Evolutionary conservation across 306 rosid species (phyloP).

Genomic region (Medicago lupulina): DNA sequence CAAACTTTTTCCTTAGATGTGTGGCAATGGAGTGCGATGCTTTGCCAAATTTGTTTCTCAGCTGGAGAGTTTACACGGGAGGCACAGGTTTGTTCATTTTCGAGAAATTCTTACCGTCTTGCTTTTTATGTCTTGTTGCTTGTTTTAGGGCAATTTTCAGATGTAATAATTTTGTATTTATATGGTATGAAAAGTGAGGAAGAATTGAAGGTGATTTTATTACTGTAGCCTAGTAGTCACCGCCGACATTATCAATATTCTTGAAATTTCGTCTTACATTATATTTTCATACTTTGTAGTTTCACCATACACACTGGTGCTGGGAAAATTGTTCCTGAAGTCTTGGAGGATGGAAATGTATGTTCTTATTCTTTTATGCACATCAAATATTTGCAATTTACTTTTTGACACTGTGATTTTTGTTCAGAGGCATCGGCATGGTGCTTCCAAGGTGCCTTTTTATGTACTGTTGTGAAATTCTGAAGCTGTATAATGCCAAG

Average conservation of each 20-base stretch:
- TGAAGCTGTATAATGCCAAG: neutral
- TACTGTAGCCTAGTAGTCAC: neutral
- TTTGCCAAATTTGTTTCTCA: conserved; percentile 80
- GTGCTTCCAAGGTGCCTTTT: conserved; percentile 26
- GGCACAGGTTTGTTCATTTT: conserved; percentile 60
- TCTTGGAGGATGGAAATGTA: conserved; percentile 82
- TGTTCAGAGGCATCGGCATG: conserved; percentile 17
- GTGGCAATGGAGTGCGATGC: conserved; percentile 92
- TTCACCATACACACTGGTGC: conserved; percentile 91
- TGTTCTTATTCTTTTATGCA: neutral
- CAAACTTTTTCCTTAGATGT: conserved; percentile 62
- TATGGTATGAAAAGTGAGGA: neutral
- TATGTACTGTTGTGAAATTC: conserved; percentile 13
- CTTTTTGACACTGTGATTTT: conserved; percentile 19
- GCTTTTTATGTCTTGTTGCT: neutral
- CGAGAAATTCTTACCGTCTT: neutral
- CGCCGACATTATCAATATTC: neutral
- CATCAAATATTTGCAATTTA: conserved; percentile 26
- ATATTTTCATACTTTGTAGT: conserved; percentile 48
- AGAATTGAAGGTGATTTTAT: conserved; percentile 13
- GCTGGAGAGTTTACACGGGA: conserved; percentile 82
- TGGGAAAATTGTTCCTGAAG: conserved; percentile 87
- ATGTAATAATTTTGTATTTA: neutral
- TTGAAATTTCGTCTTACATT: conserved; percentile 22
- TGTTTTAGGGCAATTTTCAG: neutral